Percentiles rank a stretch among this genome's conserved stretches.
phyloP scores from a whole-genome alignment of 306 rosid genomes.

The Gastrolobium villosum region DNA sequence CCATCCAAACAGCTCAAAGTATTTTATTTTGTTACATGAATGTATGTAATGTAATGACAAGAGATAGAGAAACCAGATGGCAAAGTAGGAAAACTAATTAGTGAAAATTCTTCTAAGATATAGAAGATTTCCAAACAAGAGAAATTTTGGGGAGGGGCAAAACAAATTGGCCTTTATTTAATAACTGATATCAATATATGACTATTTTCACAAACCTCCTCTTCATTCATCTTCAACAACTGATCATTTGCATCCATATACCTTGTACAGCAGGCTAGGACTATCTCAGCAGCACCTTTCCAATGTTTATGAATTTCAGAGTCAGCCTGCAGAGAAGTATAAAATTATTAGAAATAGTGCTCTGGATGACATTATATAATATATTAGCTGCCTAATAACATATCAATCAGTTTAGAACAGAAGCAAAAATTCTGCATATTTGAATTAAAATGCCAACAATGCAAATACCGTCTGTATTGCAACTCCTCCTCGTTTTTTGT shows the following conservation, averaged over 20 bases:
- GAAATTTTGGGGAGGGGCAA: not conserved
- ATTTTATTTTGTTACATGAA: not conserved
- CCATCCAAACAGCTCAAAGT: conserved; percentile 3
- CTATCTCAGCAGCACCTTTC: conserved; percentile 98
- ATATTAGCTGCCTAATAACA: conserved; percentile 15
- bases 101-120: not conserved
- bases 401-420: conserved; percentile 38
- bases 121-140: not conserved
- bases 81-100: not conserved
- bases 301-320: conserved; percentile 82
- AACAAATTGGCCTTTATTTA: not conserved
- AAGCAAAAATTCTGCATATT: conserved; percentile 4
- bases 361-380: conserved; percentile 19
- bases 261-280: conserved; percentile 66
- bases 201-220: conserved; percentile 62
- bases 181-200: conserved; percentile 21
- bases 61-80: conserved; percentile 1
- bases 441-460: conserved; percentile 1
- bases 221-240: conserved; percentile 64
- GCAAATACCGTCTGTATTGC: conserved; percentile 66
- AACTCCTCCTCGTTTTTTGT: conserved; percentile 87
- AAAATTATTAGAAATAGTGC: conserved; percentile 38
- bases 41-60: conserved; percentile 22
- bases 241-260: conserved; percentile 62
- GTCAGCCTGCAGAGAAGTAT: conserved; percentile 57